Evolutionary conservation across 2,329 filamentous ascomycete genomes (phyloP), one percentile per base, ranked within the genome.

Genomic region (Colletotrichum viniferum): DNA sequence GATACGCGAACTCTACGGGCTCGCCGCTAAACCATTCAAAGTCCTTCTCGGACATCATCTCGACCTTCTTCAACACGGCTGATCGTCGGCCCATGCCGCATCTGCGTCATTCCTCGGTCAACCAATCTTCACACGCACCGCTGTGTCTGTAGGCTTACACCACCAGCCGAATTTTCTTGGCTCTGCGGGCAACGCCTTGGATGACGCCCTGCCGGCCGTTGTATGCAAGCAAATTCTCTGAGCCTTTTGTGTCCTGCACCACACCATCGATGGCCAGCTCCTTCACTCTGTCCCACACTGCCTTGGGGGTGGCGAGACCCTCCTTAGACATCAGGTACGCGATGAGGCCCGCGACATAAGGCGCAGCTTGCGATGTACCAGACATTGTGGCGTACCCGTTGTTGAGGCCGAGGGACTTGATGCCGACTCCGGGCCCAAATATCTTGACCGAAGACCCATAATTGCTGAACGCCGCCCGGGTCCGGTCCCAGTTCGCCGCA

Each of bases 221-320:
- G 84, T 90, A 91, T 73, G 88, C 89, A 68, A 92, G 84, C 73
- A 85, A 79, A 85, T 92, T 92, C 79, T 81, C 78, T 68, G 88
- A 90, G 77, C 86, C 84, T 76, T 79, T 82, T 67, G 84, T 85
- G 3, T 89, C 76, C 76, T 81, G 81, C 55, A 82, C 82, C 70
- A 89, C 82, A 77, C 85, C 83, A 71, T 83, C 83, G 73, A 84
- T 84, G 48, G 85, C 83, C 36, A 88, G 83, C 65, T 81, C 79
- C 78, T 83, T 80, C 77, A 92, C 86, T 78, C 87, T 86, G 69
- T 81, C 64, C 79, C 86, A 87, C 26, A 92, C 86, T 13, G 84
- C 87, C 68, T 85, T 80, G 26, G 89, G 88, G 64, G 83, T 84
- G 67, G 48, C 74, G 66, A 74, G 64, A 43, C 73, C 76, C 78